Percentiles rank a stretch among this genome's conserved stretches.
Evolutionary conservation across 345 rosid genomes (phyloP).

Genomic region (Salix brachista): DNA sequence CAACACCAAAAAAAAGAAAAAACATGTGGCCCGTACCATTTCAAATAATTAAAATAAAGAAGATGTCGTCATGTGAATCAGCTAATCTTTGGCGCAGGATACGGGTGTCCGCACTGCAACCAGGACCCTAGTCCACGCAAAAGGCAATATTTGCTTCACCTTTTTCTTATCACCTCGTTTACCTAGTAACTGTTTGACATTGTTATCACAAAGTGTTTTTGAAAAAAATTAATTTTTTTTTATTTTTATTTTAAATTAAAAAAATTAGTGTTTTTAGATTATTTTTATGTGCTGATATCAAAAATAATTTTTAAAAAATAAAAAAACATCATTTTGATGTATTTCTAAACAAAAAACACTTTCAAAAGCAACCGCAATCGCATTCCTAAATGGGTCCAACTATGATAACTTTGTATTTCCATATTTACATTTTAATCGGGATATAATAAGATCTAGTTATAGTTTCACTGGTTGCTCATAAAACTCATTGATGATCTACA

Average conservation of each 20-base stretch:
- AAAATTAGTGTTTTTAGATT: too few relatives aligned
- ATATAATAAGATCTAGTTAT: too few relatives aligned
- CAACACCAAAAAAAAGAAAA: too few relatives aligned
- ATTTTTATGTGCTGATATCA: too few relatives aligned
- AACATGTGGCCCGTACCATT: neutral
- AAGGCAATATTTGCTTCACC: conserved; percentile 15
- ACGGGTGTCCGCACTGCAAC: conserved; percentile 34
- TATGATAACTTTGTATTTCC: neutral
- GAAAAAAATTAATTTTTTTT: too few relatives aligned
- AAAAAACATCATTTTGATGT: too few relatives aligned
- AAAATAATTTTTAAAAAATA: too few relatives aligned
- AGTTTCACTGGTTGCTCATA: too few relatives aligned
- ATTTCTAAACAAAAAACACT: too few relatives aligned
- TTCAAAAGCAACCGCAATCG: too few relatives aligned
- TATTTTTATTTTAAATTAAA: too few relatives aligned
- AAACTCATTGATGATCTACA: neutral
- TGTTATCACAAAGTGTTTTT: too few relatives aligned
- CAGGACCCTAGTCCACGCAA: conserved; percentile 26
- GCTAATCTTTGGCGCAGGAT: conserved; percentile 48
- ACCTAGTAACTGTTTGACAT: neutral
- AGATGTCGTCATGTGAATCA: conserved; percentile 32
- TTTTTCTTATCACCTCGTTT: conserved; percentile 16
- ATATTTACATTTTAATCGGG: neutral
- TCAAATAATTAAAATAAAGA: conserved; percentile 7
- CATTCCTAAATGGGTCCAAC: neutral